Percentiles rank a stretch among this genome's conserved stretches.
Conservation (phyloP, 257 asterid genomes). For the Coffea eugenioides region DNA sequence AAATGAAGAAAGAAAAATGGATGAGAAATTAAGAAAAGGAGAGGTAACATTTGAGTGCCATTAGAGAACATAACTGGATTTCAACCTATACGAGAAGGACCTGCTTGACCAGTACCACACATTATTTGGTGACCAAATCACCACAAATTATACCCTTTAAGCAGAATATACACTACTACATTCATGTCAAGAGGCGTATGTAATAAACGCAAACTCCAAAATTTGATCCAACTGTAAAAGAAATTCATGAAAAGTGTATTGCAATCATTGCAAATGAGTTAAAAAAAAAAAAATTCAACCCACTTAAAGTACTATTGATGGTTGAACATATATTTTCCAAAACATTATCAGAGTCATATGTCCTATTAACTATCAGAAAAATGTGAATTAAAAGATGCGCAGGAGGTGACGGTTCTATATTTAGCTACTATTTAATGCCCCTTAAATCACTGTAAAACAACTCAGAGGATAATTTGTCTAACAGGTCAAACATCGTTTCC, state of each 20-base stretch:
- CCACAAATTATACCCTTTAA: not conserved
- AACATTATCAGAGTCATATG: not conserved
- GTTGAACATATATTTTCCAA: not conserved
- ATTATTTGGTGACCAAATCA: not conserved
- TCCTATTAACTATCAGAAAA: not conserved
- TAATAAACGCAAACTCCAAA: not conserved
- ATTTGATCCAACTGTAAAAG: not conserved
- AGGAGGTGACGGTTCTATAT: not conserved
- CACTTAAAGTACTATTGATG: too few species aligned
- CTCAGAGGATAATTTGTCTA: not conserved
- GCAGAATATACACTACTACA: not conserved
- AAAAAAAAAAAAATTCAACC: not conserved
- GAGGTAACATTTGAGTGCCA: not conserved
- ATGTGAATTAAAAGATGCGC: not conserved
- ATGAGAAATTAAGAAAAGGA: not conserved
- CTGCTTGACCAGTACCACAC: not conserved
- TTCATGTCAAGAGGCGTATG: not conserved
- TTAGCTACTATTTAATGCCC: not conserved
- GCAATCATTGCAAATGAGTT: not conserved
- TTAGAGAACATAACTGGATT: not conserved
- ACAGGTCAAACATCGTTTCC: not conserved
- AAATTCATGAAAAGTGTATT: not conserved
- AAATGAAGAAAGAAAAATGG: not conserved
- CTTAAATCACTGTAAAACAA: not conserved
- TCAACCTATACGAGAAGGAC: not conserved